Evolutionary conservation across 2,329 filamentous ascomycete genomes (phyloP), one percentile per base, ranked within the genome.

Genomic region (Fusarium cicatricum): DNA sequence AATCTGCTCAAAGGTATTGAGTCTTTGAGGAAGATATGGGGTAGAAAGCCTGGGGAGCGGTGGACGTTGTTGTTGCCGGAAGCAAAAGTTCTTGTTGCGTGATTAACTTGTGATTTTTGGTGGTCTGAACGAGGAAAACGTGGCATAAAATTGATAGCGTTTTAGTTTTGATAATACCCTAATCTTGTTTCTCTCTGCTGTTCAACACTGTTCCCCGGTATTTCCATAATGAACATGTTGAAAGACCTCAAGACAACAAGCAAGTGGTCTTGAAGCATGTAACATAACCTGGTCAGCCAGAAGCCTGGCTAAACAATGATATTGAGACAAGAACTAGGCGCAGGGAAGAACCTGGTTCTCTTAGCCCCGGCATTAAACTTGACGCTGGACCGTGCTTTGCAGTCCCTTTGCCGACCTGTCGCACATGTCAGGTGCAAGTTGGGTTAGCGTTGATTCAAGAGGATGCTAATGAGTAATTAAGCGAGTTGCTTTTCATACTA

Each of bases 21-120:
- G 14, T 59, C 55, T 1, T 43, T 71, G n/a, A 58, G 56, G 11
- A 61, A 55, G 10, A 48, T 70, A 5, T 71, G 69, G 69, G 39
- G 41, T 0, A 56, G 66, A 3, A 62, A 59, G 10, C 53, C 60
- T 2, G 52, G 58, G 1, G 61, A 68, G 19, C 56, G 65, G 14
- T 72, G 70, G 69, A 70, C 67, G 1, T 64, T 58, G 0, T 41
- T 71, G 1, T 17, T 72, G 5, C 67, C 70, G 0, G 41, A 68
- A 6, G 60, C 54, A 10, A 62, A 55, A 15, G 58, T 69, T 1
- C 58, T 71, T 3, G 60, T 72, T 15, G 71, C 71, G 33, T 71
- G 12, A 78, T 14, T 19, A 7, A 21, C 21, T 21, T 7, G 21
- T 21, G 21, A 21, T 21, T 7, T 21, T 21, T 21, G 21, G 21